Percentiles rank a stretch among this genome's conserved stretches.
phyloP scores from a whole-genome alignment of 257 asterid species.

The Avicennia marina region DNA sequence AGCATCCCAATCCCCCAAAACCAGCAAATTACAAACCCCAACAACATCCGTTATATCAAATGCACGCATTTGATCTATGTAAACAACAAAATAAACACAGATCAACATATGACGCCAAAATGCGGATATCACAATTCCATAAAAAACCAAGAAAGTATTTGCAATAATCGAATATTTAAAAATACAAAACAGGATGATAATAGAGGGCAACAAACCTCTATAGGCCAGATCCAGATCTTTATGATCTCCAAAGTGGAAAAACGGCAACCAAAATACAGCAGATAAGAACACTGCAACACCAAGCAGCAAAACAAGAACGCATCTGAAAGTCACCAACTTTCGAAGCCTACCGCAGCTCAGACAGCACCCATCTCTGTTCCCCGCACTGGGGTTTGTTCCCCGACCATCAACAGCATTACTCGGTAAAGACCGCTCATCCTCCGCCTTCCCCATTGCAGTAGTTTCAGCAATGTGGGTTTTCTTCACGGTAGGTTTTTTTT shows the following conservation, averaged over 20 bases:
- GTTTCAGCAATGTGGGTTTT: conserved; percentile 52
- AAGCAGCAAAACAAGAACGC: conserved; percentile 46
- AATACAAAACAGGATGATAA: no score
- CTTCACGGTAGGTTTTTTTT: conserved; percentile 21
- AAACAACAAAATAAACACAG: no score
- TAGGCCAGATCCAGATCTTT: conserved; percentile 74
- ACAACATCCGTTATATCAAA: no score
- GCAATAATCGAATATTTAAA: no score
- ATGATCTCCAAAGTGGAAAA: conserved; percentile 46
- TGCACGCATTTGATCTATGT: no score
- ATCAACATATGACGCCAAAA: no score
- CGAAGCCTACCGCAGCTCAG: conserved; percentile 25
- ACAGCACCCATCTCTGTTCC: conserved; percentile 16
- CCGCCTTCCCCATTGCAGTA: conserved; percentile 69
- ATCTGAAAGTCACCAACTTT: conserved; percentile 40
- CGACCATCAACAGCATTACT: conserved; percentile 39
- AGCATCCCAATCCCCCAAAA: no score
- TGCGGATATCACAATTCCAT: no score
- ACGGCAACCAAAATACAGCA: conserved; percentile 66
- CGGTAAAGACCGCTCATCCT: conserved; percentile 43
- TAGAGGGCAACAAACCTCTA: conserved; percentile 32
- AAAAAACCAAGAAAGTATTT: no score
- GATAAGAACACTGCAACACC: conserved; percentile 47
- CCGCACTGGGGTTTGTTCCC: conserved; percentile 24
- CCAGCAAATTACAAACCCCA: no score